These are phyloP conservation scores for Amesomyces nigricolor DNA, from an alignment of 2,329 filamentous ascomycete genomes.

Conservation along the genomic window DNA sequence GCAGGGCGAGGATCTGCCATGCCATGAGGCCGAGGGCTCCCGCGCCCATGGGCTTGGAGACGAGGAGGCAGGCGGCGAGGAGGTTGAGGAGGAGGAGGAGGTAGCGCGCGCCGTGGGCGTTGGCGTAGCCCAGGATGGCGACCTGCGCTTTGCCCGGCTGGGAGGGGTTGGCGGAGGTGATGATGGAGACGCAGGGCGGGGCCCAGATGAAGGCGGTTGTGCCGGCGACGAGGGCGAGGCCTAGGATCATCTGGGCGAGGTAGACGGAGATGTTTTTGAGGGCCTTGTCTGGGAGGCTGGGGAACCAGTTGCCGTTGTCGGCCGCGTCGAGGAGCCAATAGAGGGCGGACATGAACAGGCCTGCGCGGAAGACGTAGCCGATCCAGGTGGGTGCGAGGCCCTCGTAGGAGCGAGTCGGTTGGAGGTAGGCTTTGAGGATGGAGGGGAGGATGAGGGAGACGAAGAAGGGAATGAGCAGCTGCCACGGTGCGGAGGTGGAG, in stretches of 20 bases:
- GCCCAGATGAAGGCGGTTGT: constrained; percentile 81
- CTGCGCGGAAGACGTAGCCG: constrained; percentile 68
- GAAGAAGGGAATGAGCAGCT: constrained; percentile 73
- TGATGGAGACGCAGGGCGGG: constrained; percentile 74
- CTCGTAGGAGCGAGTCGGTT: constrained; percentile 79
- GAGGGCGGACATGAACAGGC: constrained; percentile 66
- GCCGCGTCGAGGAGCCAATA: constrained; percentile 91
- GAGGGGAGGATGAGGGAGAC: constrained; percentile 66
- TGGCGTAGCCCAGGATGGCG: constrained; percentile 83
- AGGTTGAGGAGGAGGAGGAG: constrained; percentile 77
- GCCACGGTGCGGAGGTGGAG: constrained; percentile 89
- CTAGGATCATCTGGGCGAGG: constrained; percentile 74
- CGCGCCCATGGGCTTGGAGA: constrained; percentile 92
- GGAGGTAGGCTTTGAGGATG: constrained; percentile 73
- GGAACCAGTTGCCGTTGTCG: constrained; percentile 78
- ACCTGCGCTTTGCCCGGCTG: constrained; percentile 50
- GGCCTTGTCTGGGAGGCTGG: constrained; percentile 48
- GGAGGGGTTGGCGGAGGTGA: constrained; percentile 42
- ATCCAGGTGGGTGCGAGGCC: constrained; percentile 82
- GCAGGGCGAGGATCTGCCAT: constrained; percentile 82
- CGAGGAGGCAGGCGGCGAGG: constrained; percentile 66
- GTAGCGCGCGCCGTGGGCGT: constrained; percentile 87
- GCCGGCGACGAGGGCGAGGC: constrained; percentile 74
- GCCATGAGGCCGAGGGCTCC: constrained; percentile 76
- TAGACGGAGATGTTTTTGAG: constrained; percentile 72